A percentile compares a stretch with the other conserved stretches of the same genome.
Evolutionary conservation across 495 filamentous ascomycete species (phyloP).

Genomic region (Saxispiralis lemnorum): DNA sequence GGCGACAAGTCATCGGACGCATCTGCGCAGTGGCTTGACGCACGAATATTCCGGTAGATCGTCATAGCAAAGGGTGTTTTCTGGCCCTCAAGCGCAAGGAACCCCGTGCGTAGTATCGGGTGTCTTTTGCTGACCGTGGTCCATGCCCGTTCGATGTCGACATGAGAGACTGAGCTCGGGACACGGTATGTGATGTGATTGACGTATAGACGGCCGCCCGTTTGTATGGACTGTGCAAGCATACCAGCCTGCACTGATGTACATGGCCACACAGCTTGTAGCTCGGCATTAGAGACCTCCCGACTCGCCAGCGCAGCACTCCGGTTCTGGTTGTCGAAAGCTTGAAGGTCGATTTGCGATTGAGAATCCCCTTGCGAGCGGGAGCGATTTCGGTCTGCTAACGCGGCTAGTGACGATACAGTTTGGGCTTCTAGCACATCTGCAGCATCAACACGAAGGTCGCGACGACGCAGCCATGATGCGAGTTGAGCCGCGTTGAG

Average conservation of each 20-base stretch:
- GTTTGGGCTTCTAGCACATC: conserved; percentile 52
- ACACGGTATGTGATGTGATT: conserved; percentile 39
- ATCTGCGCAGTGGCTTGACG: too few species aligned
- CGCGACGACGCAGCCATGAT: conserved; percentile 17
- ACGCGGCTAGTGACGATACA: conserved; percentile 27
- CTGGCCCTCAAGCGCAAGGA: conserved; percentile 14
- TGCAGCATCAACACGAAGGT: conserved; percentile 34
- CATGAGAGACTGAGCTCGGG: not conserved
- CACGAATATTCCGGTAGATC: too few species aligned
- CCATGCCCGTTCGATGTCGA: conserved; percentile 19
- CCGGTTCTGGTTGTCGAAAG: conserved; percentile 30
- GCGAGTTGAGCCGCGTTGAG: conserved; percentile 29
- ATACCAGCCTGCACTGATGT: conserved; percentile 47
- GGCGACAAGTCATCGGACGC: too few species aligned
- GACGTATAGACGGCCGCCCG: conserved; percentile 40
- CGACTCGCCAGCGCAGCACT: conserved; percentile 7
- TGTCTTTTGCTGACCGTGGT: conserved; percentile 16
- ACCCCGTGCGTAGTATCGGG: conserved; percentile 25
- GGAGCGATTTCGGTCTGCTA: not conserved
- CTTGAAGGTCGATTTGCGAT: conserved; percentile 17
- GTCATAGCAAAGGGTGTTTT: conserved; percentile 30
- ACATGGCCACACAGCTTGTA: conserved; percentile 41
- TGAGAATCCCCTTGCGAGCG: not conserved
- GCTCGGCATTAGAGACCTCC: not conserved
- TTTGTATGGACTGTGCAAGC: conserved; percentile 41